Conservation (phyloP, 2,329 filamentous ascomycete genomes). For the Geoglossum cookeanum region DNA sequence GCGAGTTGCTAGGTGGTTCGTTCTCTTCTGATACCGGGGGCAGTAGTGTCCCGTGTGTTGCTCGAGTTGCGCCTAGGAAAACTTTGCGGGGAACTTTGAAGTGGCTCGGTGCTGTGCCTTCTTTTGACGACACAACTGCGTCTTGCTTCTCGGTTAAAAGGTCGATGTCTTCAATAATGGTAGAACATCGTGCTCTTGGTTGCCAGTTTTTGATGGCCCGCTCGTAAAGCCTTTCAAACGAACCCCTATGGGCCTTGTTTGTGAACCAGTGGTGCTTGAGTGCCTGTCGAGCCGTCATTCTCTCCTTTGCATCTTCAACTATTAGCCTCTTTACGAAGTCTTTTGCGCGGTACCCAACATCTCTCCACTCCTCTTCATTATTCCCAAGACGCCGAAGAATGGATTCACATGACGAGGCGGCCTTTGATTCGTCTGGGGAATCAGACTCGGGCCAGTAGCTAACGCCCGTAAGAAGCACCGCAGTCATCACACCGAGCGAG, state of each 20-base stretch:
- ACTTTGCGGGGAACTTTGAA: not conserved
- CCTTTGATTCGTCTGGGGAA: slow-evolving; percentile 16
- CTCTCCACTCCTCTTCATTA: slow-evolving; percentile 22
- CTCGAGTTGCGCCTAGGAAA: not conserved
- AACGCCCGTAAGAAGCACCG: slow-evolving; percentile 31
- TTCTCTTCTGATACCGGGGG: not conserved
- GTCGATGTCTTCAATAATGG: not conserved
- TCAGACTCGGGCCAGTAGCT: slow-evolving; percentile 24
- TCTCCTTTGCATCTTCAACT: slow-evolving; percentile 26
- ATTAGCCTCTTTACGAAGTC: slow-evolving; percentile 35
- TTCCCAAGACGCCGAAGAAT: not conserved
- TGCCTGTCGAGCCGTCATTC: slow-evolving; percentile 34
- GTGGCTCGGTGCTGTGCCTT: not conserved
- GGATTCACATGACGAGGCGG: slow-evolving; percentile 20
- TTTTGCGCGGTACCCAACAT: slow-evolving; percentile 25
- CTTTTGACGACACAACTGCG: not conserved
- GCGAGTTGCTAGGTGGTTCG: not conserved
- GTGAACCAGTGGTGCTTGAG: slow-evolving; percentile 37
- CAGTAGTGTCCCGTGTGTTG: not conserved
- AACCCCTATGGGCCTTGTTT: slow-evolving; percentile 25
- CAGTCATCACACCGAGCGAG: slow-evolving; percentile 38
- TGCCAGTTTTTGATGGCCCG: slow-evolving; percentile 29
- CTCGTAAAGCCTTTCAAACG: slow-evolving; percentile 31
- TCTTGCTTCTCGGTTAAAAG: not conserved
- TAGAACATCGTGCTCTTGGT: not conserved